Evolutionary conservation across 2,329 filamentous ascomycete genomes (phyloP), one percentile per base, ranked within the genome.

Genomic region (Akanthomyces muscarius): DNA sequence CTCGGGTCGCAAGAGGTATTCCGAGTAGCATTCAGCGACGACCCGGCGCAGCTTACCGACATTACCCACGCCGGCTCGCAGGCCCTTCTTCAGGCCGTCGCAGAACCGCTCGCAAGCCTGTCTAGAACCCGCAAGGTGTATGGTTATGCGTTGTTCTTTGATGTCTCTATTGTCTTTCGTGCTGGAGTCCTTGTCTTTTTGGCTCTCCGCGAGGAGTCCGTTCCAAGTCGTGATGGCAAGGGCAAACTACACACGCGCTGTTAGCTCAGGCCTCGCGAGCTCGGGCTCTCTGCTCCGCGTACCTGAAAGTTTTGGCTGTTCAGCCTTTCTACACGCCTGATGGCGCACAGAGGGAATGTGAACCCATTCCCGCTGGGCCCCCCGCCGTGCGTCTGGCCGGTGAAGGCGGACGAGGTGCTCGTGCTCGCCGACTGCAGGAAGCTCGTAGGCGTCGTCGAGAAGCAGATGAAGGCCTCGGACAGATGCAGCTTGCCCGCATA

Each of bases 161-260:
- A 71, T 68, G 41, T 80, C 76, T 61, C 76, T 80, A 65, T 74
- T 75, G 16, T 81, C 76, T 67, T 79, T 83, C 30, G 54, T 61
- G n/a, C 47, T 59, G 45, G 69, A 54, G 28, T 74, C 71, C 61
- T 77, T 79, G 21, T 86, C 82, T 66, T 86, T 86, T 33, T 80
- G 75, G 18, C 78, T 77, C 56, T 85, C 82, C 71, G 83, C 79
- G 69, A 81, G 77, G 74, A 91, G 76, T 68, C 86, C 82, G 80
- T 97, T 98, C 92, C 94, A 98, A 1, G 94, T 97, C 4, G 93
- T 97, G 70, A 99, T 90, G 14, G 93, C 90, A 54, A 99, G 86
- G 11, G 95, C 92, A 77, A 98, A 99, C 83, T 88, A 70, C 33
- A 65, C 30, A 25, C 54, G 67, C 53, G 21, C 36, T 18, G 30